Percentiles rank a stretch among this genome's conserved stretches.
Conservation (phyloP, 2,329 filamentous ascomycete genomes). For the Bertia moriformis region DNA sequence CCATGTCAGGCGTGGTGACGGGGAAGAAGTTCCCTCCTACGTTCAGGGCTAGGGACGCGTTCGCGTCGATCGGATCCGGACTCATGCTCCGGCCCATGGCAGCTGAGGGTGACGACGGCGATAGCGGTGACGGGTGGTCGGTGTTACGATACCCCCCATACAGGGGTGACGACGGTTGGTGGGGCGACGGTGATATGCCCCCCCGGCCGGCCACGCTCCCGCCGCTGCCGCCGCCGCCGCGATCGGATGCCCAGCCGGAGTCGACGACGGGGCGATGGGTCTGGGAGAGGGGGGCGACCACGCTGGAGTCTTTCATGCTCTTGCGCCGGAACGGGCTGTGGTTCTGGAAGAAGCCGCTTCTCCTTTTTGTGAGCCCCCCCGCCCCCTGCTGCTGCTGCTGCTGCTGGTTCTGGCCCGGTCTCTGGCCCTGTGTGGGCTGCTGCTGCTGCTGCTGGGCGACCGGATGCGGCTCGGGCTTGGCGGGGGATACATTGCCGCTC, state of each 20-base stretch:
- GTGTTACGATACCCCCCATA: slow-evolving; percentile 3
- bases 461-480: slow-evolving; percentile 35
- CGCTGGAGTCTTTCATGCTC: slow-evolving; percentile 65
- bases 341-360: slow-evolving; percentile 83
- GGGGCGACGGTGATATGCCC: background rate
- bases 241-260: background rate
- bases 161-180: too few species aligned
- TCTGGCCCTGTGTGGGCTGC: slow-evolving; percentile 25
- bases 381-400: slow-evolving; percentile 53
- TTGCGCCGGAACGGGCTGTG: slow-evolving; percentile 86
- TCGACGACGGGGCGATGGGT: slow-evolving; percentile 2
- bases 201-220: background rate
- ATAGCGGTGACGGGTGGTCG: slow-evolving; percentile 2
- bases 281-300: slow-evolving; percentile 5
- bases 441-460: slow-evolving; percentile 8
- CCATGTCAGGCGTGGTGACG: slow-evolving; percentile 64
- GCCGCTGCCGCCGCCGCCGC: background rate
- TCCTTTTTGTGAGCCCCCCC: too few species aligned
- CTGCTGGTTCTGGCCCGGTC: slow-evolving; percentile 35
- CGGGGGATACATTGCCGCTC: slow-evolving; percentile 62
- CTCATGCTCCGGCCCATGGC: slow-evolving; percentile 36
- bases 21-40: slow-evolving; percentile 93
- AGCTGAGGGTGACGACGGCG: slow-evolving; percentile 3
- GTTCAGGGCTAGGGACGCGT: slow-evolving; percentile 83
- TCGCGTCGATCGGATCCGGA: slow-evolving; percentile 77